Base-by-base conservation (phyloP, 2,329 filamentous ascomycete species). In the Neopestalotiopsis rosae region DNA sequence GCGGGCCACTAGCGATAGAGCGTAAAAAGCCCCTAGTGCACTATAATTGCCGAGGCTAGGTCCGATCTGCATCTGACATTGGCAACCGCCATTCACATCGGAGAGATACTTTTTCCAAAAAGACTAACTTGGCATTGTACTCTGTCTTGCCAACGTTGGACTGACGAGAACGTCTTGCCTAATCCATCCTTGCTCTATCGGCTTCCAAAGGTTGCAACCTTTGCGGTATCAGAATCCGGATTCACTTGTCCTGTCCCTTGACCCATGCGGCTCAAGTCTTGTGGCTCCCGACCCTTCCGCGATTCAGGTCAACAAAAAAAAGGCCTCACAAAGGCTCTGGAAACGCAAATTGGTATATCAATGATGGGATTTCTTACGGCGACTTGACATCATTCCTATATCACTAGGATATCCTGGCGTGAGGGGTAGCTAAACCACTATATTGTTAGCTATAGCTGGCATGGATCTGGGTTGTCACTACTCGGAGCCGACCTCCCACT, bases 401-500 rank as follows among this genome's bases (percentile, higher is more conserved):
- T 52, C 45, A 20, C 45, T 52, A 52, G 45, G 9, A 52, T 52
- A 9, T n/a, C 20, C 45, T 52, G n/a, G 45, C n/a, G 45, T 52
- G 45, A 52, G 45, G 45, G 45, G 45, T 52, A 52, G 45, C 45
- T 52, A 52, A 28, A 28, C 20, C 34, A 7, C 34, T 52, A 52
- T 52, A 52, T 17, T 52, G n/a, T 52, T 38, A 52, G 45, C 45
- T 52, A n/a, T 52, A 52, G 20, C 34, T 7, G 34, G 34, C 45
- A 52, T 52, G 45, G 45, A 52, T 52, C 45, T n/a, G 45, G 45
- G 45, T 52, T 52, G 45, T 52, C n/a, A 52, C 45, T 20, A 52
- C 45, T 52, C 45, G 17, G 20, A 52, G 45, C 45, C 45, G 45
- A 20, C n/a, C 45, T 52, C 45, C 45, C 20, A 24, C 45, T 52